Percentiles rank a stretch among this genome's conserved stretches.
Evolutionary conservation across 225 moss, liverwort and hornwort genomes (phyloP).

Genomic region (Rhytidiadelphus loreus): DNA sequence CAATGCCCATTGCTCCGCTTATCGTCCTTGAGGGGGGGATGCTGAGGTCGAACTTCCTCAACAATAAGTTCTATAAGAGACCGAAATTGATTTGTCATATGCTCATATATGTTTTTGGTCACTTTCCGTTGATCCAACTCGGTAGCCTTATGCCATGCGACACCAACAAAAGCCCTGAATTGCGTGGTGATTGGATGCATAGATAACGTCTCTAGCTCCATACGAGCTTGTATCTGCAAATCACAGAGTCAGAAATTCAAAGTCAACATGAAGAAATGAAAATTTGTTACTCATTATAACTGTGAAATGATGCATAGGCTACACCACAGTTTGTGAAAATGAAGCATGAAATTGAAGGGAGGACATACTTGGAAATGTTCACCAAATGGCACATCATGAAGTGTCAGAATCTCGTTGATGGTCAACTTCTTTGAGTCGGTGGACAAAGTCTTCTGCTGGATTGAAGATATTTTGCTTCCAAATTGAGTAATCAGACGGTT

Average conservation of each 20-base stretch:
- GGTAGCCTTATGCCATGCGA: slow-evolving; percentile 76
- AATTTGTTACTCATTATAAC: background rate
- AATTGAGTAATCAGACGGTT: slow-evolving; percentile 54
- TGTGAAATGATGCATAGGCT: background rate
- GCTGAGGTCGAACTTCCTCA: slow-evolving; percentile 12
- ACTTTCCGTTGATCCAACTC: slow-evolving; percentile 62
- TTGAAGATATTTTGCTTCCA: slow-evolving; percentile 57
- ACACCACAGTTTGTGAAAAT: background rate
- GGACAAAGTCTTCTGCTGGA: slow-evolving; percentile 54
- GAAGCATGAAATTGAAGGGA: background rate
- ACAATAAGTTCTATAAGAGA: slow-evolving; percentile 2
- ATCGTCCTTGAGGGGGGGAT: background rate
- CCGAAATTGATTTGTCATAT: slow-evolving; percentile 17
- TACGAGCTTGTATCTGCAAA: slow-evolving; percentile 56
- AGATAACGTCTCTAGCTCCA: slow-evolving; percentile 37
- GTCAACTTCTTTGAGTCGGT: slow-evolving; percentile 15
- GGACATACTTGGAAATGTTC: slow-evolving; percentile 66
- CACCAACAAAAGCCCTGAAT: slow-evolving; percentile 52
- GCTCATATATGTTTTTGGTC: slow-evolving; percentile 54
- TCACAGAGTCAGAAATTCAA: background rate
- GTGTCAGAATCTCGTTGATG: slow-evolving; percentile 60
- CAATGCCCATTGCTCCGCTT: slow-evolving; percentile 6
- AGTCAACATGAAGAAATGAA: background rate
- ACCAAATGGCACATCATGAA: slow-evolving; percentile 79
- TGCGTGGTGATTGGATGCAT: slow-evolving; percentile 22